Evolutionary conservation across 129 eudicot genomes (phyloP), one percentile per base, ranked within the genome.

Genomic region (Tagetes patula): DNA sequence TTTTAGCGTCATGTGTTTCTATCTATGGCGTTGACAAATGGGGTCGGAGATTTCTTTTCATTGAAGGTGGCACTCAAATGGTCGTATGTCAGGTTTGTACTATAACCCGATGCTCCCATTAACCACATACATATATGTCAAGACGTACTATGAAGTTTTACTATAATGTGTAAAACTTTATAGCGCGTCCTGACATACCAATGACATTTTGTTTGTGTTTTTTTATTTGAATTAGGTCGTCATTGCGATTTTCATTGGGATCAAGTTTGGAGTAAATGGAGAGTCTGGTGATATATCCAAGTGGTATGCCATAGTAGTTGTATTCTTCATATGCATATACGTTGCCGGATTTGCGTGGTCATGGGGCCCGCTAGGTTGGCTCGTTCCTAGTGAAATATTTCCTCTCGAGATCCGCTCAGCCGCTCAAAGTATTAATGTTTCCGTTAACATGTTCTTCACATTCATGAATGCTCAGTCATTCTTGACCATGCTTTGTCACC

Each of bases 351-450:
- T 89, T 42, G 96, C 98, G 1, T 92, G 98, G 98, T 92, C 98
- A 10, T 92, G 98, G 98, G 98, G 98, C 0, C 98, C 98, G 7
- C 79, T 92, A 14, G 98, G 94, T 1, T 89, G 96, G 96, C 69
- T 92, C 27, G 94, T 92, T 56, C 98, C 96, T 7, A 89, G 96
- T 76, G 96, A 92, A 76, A 89, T 89, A 48, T 92, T 92, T 75
- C 98, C 94, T 5, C 82, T 92, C 0, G 96, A 92, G 61, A 92
- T 89, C 55, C 82, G 95, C 5, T 89, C 98, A 0, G 98, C 94
- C 0, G 98, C 96, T 0, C 98, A 92, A 72, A 89, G 98, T 81
- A 70, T 92, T 67, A 92, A 78, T 34, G 98, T 92, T 1, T 92
- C 91, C 0, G 94, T 89, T 36, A 92, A 89, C 98, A 89, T 92